A percentile compares a stretch with the other conserved stretches of the same genome.
Evolutionary conservation across 2,329 filamentous ascomycete genomes (phyloP).

Genomic region (Chrysosphaeria jannelii): DNA sequence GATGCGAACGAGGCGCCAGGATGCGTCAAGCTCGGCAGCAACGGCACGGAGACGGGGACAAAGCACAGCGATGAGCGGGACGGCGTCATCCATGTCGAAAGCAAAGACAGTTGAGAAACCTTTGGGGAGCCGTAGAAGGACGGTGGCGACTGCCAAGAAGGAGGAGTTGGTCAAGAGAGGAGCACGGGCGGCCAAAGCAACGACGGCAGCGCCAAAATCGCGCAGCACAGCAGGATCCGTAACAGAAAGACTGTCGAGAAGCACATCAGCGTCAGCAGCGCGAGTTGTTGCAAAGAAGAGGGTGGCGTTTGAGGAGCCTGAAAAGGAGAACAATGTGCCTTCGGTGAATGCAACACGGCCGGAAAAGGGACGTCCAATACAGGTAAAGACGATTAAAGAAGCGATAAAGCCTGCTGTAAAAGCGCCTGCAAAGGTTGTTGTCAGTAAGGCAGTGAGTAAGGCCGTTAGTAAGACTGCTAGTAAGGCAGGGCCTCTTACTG

Average conservation of each 20-base stretch:
- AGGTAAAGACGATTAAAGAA: background rate
- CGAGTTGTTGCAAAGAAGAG: slow-evolving; percentile 29
- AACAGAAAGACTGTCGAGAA: too few species aligned
- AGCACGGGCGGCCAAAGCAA: slow-evolving; percentile 5
- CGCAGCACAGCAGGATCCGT: too few species aligned
- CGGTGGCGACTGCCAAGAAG: too few species aligned
- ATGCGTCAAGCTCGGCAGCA: too few species aligned
- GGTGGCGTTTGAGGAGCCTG: slow-evolving; percentile 31
- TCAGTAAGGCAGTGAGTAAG: slow-evolving; percentile 5
- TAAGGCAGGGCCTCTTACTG: slow-evolving; percentile 4
- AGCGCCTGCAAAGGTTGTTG: slow-evolving; percentile 3
- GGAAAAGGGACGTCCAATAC: background rate
- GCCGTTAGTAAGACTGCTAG: slow-evolving; percentile 3
- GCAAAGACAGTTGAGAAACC: too few species aligned
- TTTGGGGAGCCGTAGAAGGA: too few species aligned
- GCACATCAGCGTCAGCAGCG: too few species aligned
- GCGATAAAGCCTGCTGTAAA: slow-evolving; percentile 8
- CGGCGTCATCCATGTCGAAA: too few species aligned
- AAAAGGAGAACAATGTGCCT: slow-evolving; percentile 30
- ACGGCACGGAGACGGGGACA: too few species aligned
- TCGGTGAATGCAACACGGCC: slow-evolving; percentile 6
- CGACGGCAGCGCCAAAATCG: slow-evolving; percentile 14
- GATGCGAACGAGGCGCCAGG: too few species aligned
- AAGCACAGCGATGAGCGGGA: too few species aligned
- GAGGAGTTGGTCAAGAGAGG: too few species aligned